Conservation (phyloP, 345 rosid species). For the Arabidopsis suecica region DNA sequence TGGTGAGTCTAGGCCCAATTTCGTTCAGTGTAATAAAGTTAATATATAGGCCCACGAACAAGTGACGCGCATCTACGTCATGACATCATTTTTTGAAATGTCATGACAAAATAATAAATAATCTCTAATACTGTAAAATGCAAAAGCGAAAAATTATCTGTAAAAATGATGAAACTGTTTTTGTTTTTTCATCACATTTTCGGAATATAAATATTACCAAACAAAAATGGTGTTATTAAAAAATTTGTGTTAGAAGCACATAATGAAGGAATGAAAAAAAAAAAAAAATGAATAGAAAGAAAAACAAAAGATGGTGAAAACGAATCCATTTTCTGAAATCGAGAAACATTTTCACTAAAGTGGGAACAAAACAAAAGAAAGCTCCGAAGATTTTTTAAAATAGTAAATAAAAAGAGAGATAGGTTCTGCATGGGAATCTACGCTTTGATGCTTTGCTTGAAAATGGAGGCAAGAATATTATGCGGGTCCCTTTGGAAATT, state of each 20-base stretch:
- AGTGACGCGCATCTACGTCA: constrained; percentile 23
- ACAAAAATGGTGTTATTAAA: not conserved
- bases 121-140: not conserved
- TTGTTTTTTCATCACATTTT: not conserved
- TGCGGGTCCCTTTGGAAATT: constrained; percentile 49
- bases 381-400: constrained; percentile 2
- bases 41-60: constrained; percentile 17
- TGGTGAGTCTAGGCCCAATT: constrained; percentile 16
- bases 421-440: constrained; percentile 44
- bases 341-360: constrained; percentile 37
- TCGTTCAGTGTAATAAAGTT: not conserved
- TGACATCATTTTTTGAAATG: not conserved
- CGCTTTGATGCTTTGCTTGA: constrained; percentile 51
- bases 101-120: not conserved
- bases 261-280: not conserved
- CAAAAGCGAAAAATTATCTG: not conserved
- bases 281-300: not conserved
- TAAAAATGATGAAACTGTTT: not conserved
- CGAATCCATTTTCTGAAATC: constrained; percentile 38
- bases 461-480: constrained; percentile 48
- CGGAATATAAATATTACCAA: not conserved
- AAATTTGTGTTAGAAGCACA: not conserved
- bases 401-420: constrained; percentile 6
- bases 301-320: constrained; percentile 31
- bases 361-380: constrained; percentile 40